Conservation (phyloP, 768 basidiomycete species). For the Pisolithus albus region DNA sequence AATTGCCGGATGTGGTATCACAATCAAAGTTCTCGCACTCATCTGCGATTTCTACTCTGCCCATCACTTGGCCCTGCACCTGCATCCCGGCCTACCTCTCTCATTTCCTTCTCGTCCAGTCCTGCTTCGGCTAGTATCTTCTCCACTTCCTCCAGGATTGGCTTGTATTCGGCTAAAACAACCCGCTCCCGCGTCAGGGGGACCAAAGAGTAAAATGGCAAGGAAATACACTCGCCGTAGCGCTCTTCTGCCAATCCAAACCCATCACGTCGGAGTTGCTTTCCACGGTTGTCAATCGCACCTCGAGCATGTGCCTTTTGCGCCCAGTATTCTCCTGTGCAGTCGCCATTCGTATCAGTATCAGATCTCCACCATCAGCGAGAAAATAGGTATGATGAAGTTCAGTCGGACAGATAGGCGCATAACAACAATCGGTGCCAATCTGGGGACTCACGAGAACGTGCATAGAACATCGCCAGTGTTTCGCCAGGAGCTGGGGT, state of each 20-base stretch:
- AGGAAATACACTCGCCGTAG: slow-evolving; percentile 48
- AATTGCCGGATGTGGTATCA: no score
- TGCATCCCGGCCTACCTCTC: slow-evolving; percentile 38
- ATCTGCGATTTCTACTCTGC: slow-evolving; percentile 48
- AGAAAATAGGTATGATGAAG: no score
- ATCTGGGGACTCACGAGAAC: slow-evolving; percentile 50
- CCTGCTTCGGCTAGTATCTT: slow-evolving; percentile 80
- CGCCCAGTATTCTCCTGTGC: slow-evolving; percentile 73
- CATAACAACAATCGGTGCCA: neutral
- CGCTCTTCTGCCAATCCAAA: slow-evolving; percentile 69
- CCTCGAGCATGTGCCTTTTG: slow-evolving; percentile 48
- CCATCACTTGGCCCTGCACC: slow-evolving; percentile 33
- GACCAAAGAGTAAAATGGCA: neutral
- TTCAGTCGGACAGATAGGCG: neutral
- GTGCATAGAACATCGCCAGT: slow-evolving; percentile 74
- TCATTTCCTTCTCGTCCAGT: slow-evolving; percentile 77
- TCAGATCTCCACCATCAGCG: no score
- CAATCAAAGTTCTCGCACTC: neutral
- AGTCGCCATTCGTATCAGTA: neutral
- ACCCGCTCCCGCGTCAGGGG: neutral
- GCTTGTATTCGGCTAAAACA: slow-evolving; percentile 68
- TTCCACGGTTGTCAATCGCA: slow-evolving; percentile 61
- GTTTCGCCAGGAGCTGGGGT: slow-evolving; percentile 85
- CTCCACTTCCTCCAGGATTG: slow-evolving; percentile 74
- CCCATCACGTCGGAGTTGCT: slow-evolving; percentile 69